Percentiles rank a stretch among this genome's conserved stretches.
phyloP scores from a whole-genome alignment of 345 rosid species.

The Clarkia xantiana region DNA sequence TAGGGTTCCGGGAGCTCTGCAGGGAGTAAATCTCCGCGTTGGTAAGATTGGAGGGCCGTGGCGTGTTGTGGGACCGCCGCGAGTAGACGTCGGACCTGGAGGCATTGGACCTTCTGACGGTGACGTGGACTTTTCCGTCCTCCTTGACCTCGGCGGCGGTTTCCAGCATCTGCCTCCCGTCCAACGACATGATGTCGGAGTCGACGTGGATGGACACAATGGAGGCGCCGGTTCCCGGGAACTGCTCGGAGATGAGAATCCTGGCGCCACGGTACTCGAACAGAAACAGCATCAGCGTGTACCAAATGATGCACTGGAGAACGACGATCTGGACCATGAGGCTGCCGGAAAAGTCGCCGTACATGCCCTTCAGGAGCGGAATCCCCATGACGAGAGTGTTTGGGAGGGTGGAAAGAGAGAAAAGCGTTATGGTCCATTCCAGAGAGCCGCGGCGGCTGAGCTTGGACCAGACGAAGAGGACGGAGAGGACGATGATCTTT shows the following conservation, averaged over 20 bases:
- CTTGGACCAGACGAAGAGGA: slow-evolving; percentile 32
- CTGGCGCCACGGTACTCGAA: slow-evolving; percentile 57
- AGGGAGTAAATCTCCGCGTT: slow-evolving; percentile 21
- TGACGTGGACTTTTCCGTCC: slow-evolving; percentile 60
- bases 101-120: slow-evolving; percentile 57
- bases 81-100: slow-evolving; percentile 58
- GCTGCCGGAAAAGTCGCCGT: slow-evolving; percentile 51
- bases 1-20: slow-evolving; percentile 15
- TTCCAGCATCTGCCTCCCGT: slow-evolving; percentile 51
- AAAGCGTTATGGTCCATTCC: slow-evolving; percentile 65
- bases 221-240: slow-evolving; percentile 55
- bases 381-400: slow-evolving; percentile 80
- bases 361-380: slow-evolving; percentile 64
- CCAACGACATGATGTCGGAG: slow-evolving; percentile 57
- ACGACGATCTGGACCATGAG: slow-evolving; percentile 75
- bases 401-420: slow-evolving; percentile 58
- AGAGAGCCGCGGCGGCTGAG: slow-evolving; percentile 36
- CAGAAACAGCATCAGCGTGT: slow-evolving; percentile 62
- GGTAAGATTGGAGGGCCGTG: slow-evolving; percentile 62
- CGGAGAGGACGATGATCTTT: slow-evolving; percentile 35
- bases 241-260: slow-evolving; percentile 53
- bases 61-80: slow-evolving; percentile 46
- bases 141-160: slow-evolving; percentile 55
- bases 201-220: slow-evolving; percentile 65
- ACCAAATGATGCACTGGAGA: slow-evolving; percentile 74